Conservation (phyloP, 2,329 filamentous ascomycete species). For the Cladophialophora carrionii region DNA sequence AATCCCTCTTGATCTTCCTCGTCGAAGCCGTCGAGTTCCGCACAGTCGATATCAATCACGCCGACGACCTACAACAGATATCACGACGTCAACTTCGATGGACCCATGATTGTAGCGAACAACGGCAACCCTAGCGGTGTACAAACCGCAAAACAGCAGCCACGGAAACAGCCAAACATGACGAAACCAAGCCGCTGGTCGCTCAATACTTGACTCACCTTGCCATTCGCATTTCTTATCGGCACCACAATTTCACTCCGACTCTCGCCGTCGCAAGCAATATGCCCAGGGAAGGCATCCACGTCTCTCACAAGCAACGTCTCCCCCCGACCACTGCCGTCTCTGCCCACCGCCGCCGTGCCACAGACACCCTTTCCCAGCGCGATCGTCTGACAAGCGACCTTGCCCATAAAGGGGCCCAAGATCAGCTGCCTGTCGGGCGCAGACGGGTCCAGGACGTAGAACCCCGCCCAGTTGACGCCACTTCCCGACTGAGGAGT, state of each 20-base stretch:
- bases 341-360: slow-evolving; percentile 45
- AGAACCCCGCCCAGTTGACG: slow-evolving; percentile 57
- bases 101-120: background rate
- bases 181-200: background rate
- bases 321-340: slow-evolving; percentile 36
- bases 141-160: background rate
- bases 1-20: slow-evolving; percentile 50
- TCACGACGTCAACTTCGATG: background rate
- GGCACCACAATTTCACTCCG: slow-evolving; percentile 57
- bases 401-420: slow-evolving; percentile 54
- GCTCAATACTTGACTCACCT: slow-evolving; percentile 41
- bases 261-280: slow-evolving; percentile 55
- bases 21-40: slow-evolving; percentile 50
- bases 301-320: slow-evolving; percentile 52
- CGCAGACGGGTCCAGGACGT: slow-evolving; percentile 43
- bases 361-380: slow-evolving; percentile 55
- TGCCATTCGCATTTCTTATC: slow-evolving; percentile 45
- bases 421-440: slow-evolving; percentile 44
- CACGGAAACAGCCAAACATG: background rate
- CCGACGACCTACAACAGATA: slow-evolving; percentile 47
- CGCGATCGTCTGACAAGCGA: slow-evolving; percentile 53
- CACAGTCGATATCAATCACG: slow-evolving; percentile 55
- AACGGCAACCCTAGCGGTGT: background rate
- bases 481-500: slow-evolving; percentile 21
- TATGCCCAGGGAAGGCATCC: slow-evolving; percentile 51